Conservation (phyloP, 2,329 filamentous ascomycete genomes). For the Myriosclerotinia duriaeana region DNA sequence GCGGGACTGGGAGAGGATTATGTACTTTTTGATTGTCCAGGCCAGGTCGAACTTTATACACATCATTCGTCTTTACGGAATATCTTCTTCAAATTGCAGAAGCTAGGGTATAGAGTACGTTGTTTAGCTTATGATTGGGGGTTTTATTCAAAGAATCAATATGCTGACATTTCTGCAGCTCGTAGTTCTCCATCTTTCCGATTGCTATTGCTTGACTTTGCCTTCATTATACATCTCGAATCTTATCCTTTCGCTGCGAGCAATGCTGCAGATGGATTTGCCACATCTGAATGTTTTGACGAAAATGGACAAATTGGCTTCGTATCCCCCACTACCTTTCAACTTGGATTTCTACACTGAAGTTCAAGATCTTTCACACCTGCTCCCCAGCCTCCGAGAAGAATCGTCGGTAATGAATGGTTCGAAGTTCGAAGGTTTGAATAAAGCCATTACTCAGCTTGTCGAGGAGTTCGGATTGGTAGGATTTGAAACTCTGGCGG, state of each 20-base stretch:
- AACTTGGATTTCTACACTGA: conserved; percentile 98
- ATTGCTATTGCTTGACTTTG: conserved; percentile 89
- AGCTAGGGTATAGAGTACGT: conserved; percentile 84
- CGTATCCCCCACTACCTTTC: conserved; percentile 85
- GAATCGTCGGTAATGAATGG: conserved; percentile 71
- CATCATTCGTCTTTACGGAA: conserved; percentile 90
- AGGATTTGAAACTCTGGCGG: conserved; percentile 86
- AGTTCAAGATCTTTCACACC: conserved; percentile 85
- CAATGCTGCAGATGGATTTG: conserved; percentile 98
- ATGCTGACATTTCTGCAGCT: conserved; percentile 57
- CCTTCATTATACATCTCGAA: conserved; percentile 95
- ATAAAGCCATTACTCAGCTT: conserved; percentile 80
- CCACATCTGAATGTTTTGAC: conserved; percentile 94
- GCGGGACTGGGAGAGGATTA: conserved; percentile 86
- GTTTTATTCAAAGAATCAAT: neutral
- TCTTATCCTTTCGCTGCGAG: conserved; percentile 85
- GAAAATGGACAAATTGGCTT: conserved; percentile 91
- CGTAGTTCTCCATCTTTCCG: conserved; percentile 88
- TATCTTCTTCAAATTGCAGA: conserved; percentile 87
- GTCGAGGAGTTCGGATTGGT: conserved; percentile 90
- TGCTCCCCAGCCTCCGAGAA: conserved; percentile 75
- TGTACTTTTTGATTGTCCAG: conserved; percentile 91
- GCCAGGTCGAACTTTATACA: conserved; percentile 95
- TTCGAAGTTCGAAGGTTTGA: conserved; percentile 79
- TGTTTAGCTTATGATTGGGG: conserved; percentile 27